Percentiles rank a stretch among this genome's conserved stretches.
Conservation (phyloP, 140 eudicot genomes). For the Cichorium intybus region DNA sequence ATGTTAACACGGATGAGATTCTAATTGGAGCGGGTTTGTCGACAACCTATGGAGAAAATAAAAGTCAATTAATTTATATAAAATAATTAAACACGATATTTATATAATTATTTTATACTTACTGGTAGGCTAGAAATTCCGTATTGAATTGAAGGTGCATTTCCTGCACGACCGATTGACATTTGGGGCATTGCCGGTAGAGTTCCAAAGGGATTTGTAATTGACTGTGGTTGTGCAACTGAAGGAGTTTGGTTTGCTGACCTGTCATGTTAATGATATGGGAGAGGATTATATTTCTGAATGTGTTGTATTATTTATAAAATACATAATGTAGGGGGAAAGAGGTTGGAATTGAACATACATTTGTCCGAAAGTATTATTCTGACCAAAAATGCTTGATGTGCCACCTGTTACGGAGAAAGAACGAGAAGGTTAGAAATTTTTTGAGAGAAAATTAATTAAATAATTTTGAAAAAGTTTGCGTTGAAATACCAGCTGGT, state of each 20-base stretch:
- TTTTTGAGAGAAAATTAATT: not conserved
- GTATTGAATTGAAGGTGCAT: conserved; percentile 86
- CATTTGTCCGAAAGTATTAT: conserved; percentile 70
- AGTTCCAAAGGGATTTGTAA: conserved; percentile 85
- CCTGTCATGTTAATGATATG: conserved; percentile 36
- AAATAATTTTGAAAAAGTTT: not conserved
- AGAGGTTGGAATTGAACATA: conserved; percentile 34
- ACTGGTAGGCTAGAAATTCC: conserved; percentile 98
- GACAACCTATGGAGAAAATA: conserved; percentile 56
- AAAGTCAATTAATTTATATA: not conserved
- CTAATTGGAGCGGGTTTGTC: conserved; percentile 90
- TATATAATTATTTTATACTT: conserved; percentile 20
- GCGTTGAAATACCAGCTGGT: conserved; percentile 43
- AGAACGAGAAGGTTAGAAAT: not conserved
- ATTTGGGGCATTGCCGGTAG: conserved; percentile 96
- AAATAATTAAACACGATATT: not conserved
- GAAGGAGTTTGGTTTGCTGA: conserved; percentile 46
- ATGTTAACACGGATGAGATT: conserved; percentile 80
- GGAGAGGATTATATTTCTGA: conserved; percentile 1
- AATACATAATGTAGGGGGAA: not conserved
- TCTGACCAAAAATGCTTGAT: conserved; percentile 64
- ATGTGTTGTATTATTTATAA: not conserved
- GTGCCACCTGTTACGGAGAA: conserved; percentile 32
- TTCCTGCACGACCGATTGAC: conserved; percentile 81
- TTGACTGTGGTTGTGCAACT: conserved; percentile 48